These are phyloP conservation scores for Xylaria curta DNA, from an alignment of 495 filamentous ascomycete genomes.

Conservation along the genomic window DNA sequence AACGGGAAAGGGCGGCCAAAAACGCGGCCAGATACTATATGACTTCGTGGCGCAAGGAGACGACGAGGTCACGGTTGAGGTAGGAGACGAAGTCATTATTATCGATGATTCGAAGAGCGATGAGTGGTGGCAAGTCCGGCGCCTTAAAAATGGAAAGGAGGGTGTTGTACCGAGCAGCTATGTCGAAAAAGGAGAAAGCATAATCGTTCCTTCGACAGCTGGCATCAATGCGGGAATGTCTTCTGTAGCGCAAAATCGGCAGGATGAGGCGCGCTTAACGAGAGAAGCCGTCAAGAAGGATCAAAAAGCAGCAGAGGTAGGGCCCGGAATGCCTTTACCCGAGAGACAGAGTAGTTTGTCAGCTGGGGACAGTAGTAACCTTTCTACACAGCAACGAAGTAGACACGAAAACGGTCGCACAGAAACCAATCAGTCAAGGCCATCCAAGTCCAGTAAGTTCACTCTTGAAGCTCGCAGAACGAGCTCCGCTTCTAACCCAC, in stretches of 20 bases:
- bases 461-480: neutral
- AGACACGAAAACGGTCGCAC: conserved; percentile 69
- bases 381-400: conserved; percentile 67
- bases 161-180: conserved; percentile 99
- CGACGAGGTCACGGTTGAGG: conserved; percentile 91
- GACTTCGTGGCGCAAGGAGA: conserved; percentile 97
- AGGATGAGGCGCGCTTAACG: conserved; percentile 80
- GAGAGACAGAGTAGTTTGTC: conserved; percentile 71
- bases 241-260: conserved; percentile 79
- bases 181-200: conserved; percentile 78
- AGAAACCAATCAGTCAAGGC: conserved; percentile 51
- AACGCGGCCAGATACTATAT: conserved; percentile 87
- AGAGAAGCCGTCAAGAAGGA: conserved; percentile 73
- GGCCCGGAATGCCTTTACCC: conserved; percentile 72
- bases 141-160: conserved; percentile 87
- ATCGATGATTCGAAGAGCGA: conserved; percentile 90
- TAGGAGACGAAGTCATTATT: conserved; percentile 89
- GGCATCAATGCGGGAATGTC: conserved; percentile 72
- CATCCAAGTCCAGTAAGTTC: conserved; percentile 76
- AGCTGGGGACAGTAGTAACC: conserved; percentile 64
- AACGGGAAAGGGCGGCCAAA: conserved; percentile 64
- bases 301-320: conserved; percentile 74
- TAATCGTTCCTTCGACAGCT: conserved; percentile 51
- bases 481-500: neutral
- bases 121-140: conserved; percentile 97